Base-by-base conservation (phyloP, 2,329 filamentous ascomycete species). In the Fusarium goolgardi region DNA sequence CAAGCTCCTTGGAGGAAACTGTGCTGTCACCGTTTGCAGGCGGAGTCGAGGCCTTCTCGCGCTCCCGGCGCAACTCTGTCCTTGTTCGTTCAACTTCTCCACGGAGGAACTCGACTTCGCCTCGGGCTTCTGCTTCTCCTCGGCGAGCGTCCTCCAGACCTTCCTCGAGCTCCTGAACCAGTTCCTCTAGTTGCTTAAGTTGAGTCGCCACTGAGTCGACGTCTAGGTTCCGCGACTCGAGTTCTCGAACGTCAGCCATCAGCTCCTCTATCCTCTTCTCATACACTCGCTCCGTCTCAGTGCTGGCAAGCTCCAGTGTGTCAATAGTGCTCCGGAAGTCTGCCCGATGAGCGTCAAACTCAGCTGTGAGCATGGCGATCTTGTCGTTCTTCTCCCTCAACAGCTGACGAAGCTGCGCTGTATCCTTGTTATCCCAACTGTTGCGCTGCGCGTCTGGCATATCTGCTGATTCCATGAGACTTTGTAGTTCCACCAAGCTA, bases 281-380 rank as follows among this genome's bases (percentile, higher is more conserved):
- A 76, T 99, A 99, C 16, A 99, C 95, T 27, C 95, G 87, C 79
- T 97, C 92, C 0, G 96, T 99, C 81, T 99, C 96, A 1, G 94
- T 92, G 75, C 94, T 97, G 4, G 96, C 96, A 82, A 98, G 88
- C 78, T 99, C 96, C 51, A 99, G 84, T 1, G 95, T 97, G 80
- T 99, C 96, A 65, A 99, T 96, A 20, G 96, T 99, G 78, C 93
- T 97, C 70, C 96, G 86, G 80, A 99, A 99, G 78, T 99, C 96
- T 20, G 96, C 95, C 60, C 96, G 88, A 77, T 99, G 95, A 12
- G 91, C 89, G 76, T 99, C 96, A 73, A 99, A 99, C 76, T 99
- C 96, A 11, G 92, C 88, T 1, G 94, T 98, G 71, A 99, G 86
- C 84, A 95, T 90, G 27, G 91, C 90, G 70, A 99, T 97, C 82